Evolutionary conservation across 345 rosid genomes (phyloP).

Genomic region (Populus simonii): DNA sequence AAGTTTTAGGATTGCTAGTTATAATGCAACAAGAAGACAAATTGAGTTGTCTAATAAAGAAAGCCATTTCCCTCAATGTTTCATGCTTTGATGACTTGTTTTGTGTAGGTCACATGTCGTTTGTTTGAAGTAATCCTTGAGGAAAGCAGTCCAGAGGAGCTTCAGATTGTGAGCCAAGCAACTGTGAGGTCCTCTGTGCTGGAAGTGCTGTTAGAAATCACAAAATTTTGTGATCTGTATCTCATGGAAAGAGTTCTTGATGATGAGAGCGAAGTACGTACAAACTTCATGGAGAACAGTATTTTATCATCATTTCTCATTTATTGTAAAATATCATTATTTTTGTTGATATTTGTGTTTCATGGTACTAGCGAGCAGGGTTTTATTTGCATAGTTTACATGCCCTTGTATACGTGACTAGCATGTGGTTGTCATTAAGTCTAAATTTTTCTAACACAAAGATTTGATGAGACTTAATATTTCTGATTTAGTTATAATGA

Average conservation of each 20-base stretch:
- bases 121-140: constrained; percentile 86
- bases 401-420: neutral
- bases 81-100: constrained; percentile 7
- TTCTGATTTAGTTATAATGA: neutral
- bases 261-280: constrained; percentile 81
- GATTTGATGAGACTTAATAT: neutral
- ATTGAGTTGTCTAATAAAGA: neutral
- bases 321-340: neutral
- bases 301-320: constrained; percentile 1
- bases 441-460: neutral
- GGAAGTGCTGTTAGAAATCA: constrained; percentile 91
- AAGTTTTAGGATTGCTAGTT: neutral
- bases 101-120: constrained; percentile 82
- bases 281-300: constrained; percentile 3
- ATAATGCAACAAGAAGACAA: neutral
- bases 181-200: constrained; percentile 84
- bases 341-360: constrained; percentile 1
- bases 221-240: constrained; percentile 87
- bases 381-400: neutral
- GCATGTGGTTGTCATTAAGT: neutral
- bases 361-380: neutral
- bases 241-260: constrained; percentile 99
- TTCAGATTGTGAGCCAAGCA: constrained; percentile 69
- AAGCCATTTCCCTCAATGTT: constrained; percentile 8
- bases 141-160: constrained; percentile 85